These are phyloP conservation scores for Inosperma sp. DNA, from an alignment of 768 basidiomycete species.

Conservation along the genomic window DNA sequence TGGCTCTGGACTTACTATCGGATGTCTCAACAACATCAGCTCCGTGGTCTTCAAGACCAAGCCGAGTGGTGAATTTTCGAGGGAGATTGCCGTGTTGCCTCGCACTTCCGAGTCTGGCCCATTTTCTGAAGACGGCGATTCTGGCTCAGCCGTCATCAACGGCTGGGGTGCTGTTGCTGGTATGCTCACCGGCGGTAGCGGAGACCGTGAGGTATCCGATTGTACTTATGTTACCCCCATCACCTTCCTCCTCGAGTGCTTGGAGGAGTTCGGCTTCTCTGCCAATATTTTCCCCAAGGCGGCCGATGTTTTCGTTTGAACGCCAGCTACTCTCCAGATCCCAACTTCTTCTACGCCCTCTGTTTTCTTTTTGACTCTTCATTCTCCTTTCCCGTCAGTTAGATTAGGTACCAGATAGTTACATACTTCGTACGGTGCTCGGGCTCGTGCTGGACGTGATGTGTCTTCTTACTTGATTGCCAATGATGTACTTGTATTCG, in stretches of 20 bases:
- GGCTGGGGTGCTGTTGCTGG: conserved; percentile 30
- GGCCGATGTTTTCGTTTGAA: neutral
- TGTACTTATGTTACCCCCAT: conserved; percentile 36
- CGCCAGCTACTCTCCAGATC: neutral
- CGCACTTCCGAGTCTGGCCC: conserved; percentile 24
- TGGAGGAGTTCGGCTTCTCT: neutral
- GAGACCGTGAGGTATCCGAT: conserved; percentile 21
- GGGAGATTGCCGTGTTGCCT: conserved; percentile 27
- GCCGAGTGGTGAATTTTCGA: conserved; percentile 18
- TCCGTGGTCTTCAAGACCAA: conserved; percentile 19
- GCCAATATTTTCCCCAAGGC: conserved; percentile 1
- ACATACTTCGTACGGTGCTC: neutral
- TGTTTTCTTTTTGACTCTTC: neutral
- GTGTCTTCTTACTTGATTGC: neutral
- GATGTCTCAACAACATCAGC: conserved; percentile 23
- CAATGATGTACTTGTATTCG: neutral
- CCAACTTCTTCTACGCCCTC: neutral
- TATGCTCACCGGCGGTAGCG: conserved; percentile 31
- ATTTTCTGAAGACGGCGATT: conserved; percentile 37
- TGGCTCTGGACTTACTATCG: conserved; percentile 28
- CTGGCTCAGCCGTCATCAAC: conserved; percentile 34
- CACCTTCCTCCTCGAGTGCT: conserved; percentile 21
- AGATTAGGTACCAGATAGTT: neutral
- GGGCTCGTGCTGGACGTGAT: neutral
- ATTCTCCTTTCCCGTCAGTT: neutral